phyloP scores from a whole-genome alignment of 1,139 yeast genomes.

The Magnusiomyces sp. region DNA sequence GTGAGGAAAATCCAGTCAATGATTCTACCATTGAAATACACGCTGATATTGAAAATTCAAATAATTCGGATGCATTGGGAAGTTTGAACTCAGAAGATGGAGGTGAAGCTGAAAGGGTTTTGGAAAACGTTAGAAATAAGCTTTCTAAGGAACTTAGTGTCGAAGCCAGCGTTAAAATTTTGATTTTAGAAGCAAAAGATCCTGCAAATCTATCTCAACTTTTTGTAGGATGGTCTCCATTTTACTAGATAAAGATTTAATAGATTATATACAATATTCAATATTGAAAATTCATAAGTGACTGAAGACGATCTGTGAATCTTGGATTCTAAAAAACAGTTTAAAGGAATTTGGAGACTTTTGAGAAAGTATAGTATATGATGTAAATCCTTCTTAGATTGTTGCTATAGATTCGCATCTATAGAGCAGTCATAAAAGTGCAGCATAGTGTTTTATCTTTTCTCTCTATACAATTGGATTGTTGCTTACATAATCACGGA shows the following conservation, averaged over 20 bases:
- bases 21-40: not conserved
- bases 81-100: slow-evolving; percentile 39
- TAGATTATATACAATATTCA: too few species aligned
- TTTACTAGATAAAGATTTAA: not conserved
- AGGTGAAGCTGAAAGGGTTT: slow-evolving; percentile 74
- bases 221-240: slow-evolving; percentile 47
- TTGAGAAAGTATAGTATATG: too few species aligned
- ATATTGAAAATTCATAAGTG: too few species aligned
- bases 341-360: too few species aligned
- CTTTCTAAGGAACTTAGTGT: slow-evolving; percentile 64
- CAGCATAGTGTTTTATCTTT: too few species aligned
- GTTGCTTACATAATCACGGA: too few species aligned
- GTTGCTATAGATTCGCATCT: too few species aligned
- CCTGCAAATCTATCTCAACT: slow-evolving; percentile 61
- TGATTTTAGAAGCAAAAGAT: slow-evolving; percentile 70
- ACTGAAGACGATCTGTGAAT: too few species aligned
- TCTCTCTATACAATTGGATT: too few species aligned
- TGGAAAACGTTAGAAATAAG: slow-evolving; percentile 64
- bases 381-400: too few species aligned
- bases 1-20: slow-evolving; percentile 13
- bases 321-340: too few species aligned
- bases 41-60: not conserved
- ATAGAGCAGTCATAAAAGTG: too few species aligned
- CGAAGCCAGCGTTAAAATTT: slow-evolving; percentile 76
- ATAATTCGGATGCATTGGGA: not conserved